Evolutionary conservation across 768 basidiomycete species (phyloP).

Genomic region (Omphalotus guepiniiformis): DNA sequence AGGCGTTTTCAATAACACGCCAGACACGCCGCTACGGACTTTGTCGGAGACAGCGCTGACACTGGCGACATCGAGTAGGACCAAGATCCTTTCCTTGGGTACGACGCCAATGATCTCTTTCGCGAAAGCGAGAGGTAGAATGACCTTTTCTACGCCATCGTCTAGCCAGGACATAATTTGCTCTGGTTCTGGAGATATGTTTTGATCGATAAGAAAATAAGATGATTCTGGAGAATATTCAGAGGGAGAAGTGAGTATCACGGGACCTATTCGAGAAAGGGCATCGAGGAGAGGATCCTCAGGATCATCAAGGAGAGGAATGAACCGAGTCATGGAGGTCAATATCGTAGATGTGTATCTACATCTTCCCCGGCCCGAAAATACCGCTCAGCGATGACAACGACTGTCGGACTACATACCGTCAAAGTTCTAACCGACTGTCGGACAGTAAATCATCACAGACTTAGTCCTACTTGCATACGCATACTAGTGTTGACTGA

Average conservation of each 20-base stretch:
- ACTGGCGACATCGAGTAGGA: conserved; percentile 72
- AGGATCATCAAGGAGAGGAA: conserved; percentile 54
- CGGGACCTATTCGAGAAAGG: conserved; percentile 72
- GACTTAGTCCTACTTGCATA: no score
- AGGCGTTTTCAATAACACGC: conserved; percentile 74
- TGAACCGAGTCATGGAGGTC: conserved; percentile 55
- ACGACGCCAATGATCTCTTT: conserved; percentile 64
- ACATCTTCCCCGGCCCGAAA: no score
- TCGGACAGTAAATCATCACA: no score
- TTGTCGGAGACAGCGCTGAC: conserved; percentile 74
- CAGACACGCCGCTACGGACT: conserved; percentile 68
- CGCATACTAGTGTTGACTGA: no score
- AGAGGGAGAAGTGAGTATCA: conserved; percentile 48
- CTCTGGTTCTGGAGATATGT: conserved; percentile 43
- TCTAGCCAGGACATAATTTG: conserved; percentile 66
- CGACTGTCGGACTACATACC: no score
- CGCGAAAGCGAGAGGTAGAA: conserved; percentile 63
- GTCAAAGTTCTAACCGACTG: no score
- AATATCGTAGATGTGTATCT: no score
- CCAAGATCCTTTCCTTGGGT: conserved; percentile 66
- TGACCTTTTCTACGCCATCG: conserved; percentile 73
- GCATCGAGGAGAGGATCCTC: conserved; percentile 49
- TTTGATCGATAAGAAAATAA: conserved; percentile 56
- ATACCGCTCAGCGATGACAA: no score
- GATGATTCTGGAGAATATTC: conserved; percentile 31